Evolutionary conservation across 345 rosid genomes (phyloP).

Genomic region (Moringa oleifera): DNA sequence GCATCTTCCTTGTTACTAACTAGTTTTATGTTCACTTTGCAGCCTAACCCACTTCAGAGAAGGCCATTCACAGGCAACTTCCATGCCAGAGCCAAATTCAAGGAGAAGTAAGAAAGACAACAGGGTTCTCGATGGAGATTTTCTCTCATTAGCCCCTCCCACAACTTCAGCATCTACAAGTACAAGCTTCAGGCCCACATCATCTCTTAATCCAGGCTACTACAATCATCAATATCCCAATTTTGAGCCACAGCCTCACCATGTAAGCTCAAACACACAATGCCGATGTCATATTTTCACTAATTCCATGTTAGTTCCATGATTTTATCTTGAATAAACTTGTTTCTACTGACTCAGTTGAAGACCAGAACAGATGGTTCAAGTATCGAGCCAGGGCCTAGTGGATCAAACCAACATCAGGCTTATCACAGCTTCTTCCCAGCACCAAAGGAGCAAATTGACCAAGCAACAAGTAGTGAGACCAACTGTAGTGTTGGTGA

Average conservation of each 20-base stretch:
- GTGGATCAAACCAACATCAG: slow-evolving; percentile 16
- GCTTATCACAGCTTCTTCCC: slow-evolving; percentile 44
- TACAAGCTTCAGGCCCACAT: slow-evolving; percentile 20
- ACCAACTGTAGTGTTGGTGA: slow-evolving; percentile 22
- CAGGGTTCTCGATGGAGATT: slow-evolving; percentile 25
- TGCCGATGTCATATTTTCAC: background rate
- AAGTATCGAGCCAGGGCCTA: slow-evolving; percentile 9
- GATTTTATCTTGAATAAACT: background rate
- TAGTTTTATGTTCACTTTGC: background rate
- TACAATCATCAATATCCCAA: slow-evolving; percentile 16
- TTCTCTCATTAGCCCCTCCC: slow-evolving; percentile 48
- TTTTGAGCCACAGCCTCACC: slow-evolving; percentile 30
- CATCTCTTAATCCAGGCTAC: slow-evolving; percentile 14
- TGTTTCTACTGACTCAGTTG: background rate
- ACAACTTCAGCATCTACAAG: too few species aligned
- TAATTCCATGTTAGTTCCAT: background rate
- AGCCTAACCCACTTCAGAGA: slow-evolving; percentile 21
- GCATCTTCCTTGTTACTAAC: background rate
- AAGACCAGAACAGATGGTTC: slow-evolving; percentile 31
- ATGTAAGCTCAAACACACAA: slow-evolving; percentile 29
- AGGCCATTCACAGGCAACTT: slow-evolving; percentile 22
- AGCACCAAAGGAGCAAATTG: slow-evolving; percentile 19
- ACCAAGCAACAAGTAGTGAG: slow-evolving; percentile 13
- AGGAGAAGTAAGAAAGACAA: slow-evolving; percentile 22
- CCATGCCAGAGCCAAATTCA: slow-evolving; percentile 22